Percentiles rank a stretch among this genome's conserved stretches.
These are phyloP conservation scores for Venturia oleaginea DNA, from an alignment of 2,329 filamentous ascomycete genomes.

Conservation along the genomic window DNA sequence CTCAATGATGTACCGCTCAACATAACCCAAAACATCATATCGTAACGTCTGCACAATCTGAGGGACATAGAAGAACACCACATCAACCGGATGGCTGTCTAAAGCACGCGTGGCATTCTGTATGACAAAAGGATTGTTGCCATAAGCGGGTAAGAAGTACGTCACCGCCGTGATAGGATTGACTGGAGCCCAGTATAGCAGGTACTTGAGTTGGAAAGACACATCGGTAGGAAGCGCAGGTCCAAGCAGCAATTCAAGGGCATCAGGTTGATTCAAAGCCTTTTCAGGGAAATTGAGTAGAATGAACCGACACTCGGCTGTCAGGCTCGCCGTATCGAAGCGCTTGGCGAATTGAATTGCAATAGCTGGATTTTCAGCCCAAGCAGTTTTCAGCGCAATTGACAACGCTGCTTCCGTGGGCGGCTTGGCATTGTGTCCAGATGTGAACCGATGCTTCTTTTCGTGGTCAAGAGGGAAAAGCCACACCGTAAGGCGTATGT, in stretches of 20 bases:
- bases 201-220: constrained; percentile 77
- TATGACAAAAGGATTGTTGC: constrained; percentile 83
- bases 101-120: constrained; percentile 95
- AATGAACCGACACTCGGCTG: constrained; percentile 67
- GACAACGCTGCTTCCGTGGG: constrained; percentile 45
- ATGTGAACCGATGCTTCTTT: constrained; percentile 42
- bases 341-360: constrained; percentile 77
- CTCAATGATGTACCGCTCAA: constrained; percentile 92
- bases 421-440: constrained; percentile 33
- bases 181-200: constrained; percentile 86
- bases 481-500: constrained; percentile 79
- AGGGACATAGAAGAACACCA: constrained; percentile 98
- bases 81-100: constrained; percentile 89
- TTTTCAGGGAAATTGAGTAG: constrained; percentile 77
- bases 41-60: constrained; percentile 94
- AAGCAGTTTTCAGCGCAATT: constrained; percentile 69
- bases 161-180: constrained; percentile 91
- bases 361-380: constrained; percentile 74
- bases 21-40: constrained; percentile 88
- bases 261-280: constrained; percentile 71
- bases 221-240: constrained; percentile 69
- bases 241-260: constrained; percentile 73
- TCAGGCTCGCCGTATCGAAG: constrained; percentile 66
- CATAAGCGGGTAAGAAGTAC: constrained; percentile 84
- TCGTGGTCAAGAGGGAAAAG: constrained; percentile 67